Evolutionary conservation across 345 rosid genomes (phyloP).

Genomic region (Mallotus nudiflorus): DNA sequence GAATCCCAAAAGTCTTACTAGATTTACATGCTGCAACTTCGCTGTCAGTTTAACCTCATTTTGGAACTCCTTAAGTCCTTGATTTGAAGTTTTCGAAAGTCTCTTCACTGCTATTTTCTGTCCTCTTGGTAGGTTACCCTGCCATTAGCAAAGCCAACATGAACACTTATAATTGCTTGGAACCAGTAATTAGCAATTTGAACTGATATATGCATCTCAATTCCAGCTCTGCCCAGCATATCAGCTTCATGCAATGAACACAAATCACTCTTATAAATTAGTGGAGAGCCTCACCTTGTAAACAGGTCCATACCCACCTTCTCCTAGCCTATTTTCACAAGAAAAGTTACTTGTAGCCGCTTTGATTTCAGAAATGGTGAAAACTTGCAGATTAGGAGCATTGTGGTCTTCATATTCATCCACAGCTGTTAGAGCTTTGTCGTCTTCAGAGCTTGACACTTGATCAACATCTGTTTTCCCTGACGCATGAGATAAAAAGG

Average conservation of each 20-base stretch:
- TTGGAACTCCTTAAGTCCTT: conserved; percentile 41
- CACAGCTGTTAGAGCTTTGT: neutral
- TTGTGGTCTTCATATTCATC: conserved; percentile 12
- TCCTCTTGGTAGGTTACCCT: conserved; percentile 35
- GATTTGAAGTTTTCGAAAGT: conserved; percentile 38
- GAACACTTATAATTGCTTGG: neutral
- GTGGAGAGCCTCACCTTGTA: conserved; percentile 27
- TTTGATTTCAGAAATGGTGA: conserved; percentile 26
- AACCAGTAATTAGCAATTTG: too few species aligned
- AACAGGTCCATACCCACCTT: conserved; percentile 55
- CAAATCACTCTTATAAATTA: too few species aligned
- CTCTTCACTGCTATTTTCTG: conserved; percentile 51
- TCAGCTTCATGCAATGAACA: too few species aligned
- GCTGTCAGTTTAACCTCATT: conserved; percentile 44
- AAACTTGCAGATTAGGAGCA: conserved; percentile 26
- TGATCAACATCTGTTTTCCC: neutral
- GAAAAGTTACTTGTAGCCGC: conserved; percentile 44
- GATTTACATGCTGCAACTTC: conserved; percentile 46
- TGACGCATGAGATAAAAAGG: neutral
- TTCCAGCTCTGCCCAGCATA: too few species aligned
- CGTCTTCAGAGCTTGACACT: neutral
- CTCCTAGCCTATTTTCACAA: conserved; percentile 37
- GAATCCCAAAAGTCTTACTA: conserved; percentile 34
- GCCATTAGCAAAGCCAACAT: neutral
- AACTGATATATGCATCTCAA: too few species aligned